Evolutionary conservation across 2,329 filamentous ascomycete genomes (phyloP).

Genomic region (Aspergillus sp.): DNA sequence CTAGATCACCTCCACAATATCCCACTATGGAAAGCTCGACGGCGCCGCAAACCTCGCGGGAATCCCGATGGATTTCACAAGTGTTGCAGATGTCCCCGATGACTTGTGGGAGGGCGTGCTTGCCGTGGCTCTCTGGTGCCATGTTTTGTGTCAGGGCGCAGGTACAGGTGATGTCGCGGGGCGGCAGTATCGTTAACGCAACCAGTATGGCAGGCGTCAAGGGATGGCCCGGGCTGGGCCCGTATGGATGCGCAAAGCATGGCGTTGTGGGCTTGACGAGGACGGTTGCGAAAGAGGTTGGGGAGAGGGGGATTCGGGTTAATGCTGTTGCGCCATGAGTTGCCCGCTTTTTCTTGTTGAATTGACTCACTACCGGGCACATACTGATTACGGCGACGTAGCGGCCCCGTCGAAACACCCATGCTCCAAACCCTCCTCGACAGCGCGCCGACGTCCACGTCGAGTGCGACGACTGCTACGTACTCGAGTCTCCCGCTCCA

Average conservation of each 20-base stretch:
- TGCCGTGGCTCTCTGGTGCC: constrained; percentile 20
- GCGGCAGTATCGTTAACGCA: constrained; percentile 43
- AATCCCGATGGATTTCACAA: not conserved
- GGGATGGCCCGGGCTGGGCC: constrained; percentile 22
- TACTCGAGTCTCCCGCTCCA: not conserved
- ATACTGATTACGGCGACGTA: not conserved
- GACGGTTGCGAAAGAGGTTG: constrained; percentile 37
- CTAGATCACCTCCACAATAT: constrained; percentile 1
- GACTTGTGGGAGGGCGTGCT: not conserved
- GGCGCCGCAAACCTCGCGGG: constrained; percentile 8
- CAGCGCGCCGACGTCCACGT: not conserved
- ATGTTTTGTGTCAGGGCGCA: constrained; percentile 28
- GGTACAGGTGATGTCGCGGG: constrained; percentile 23
- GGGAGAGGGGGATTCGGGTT: constrained; percentile 39
- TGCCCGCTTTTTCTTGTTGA: no score
- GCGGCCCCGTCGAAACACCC: not conserved
- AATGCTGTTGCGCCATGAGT: constrained; percentile 27
- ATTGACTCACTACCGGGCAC: no score
- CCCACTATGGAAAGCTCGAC: constrained; percentile 1
- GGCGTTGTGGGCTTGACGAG: constrained; percentile 52
- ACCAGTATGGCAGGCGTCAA: not conserved
- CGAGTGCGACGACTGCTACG: not conserved
- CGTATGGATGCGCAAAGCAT: constrained; percentile 52
- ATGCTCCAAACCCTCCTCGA: not conserved
- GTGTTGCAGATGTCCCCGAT: not conserved